Evolutionary conservation across 1,284 basidiomycete species (phyloP).

Genomic region (Moniliella sp.): DNA sequence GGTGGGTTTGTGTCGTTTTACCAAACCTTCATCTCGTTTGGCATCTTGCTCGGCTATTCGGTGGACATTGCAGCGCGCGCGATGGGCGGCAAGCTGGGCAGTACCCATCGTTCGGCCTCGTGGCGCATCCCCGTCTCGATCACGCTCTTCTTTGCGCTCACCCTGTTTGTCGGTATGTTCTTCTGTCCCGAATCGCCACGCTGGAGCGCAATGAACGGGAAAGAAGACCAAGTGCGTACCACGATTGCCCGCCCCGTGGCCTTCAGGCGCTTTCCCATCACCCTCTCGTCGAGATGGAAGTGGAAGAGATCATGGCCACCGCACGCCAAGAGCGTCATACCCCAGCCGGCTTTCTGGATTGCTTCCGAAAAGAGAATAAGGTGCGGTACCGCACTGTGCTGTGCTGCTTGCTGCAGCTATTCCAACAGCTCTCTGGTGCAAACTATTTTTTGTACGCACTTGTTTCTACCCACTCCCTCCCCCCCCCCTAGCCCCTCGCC

Average conservation of each 20-base stretch:
- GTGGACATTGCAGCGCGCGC: neutral
- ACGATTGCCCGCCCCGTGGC: slow-evolving; percentile 40
- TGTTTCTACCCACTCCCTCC: no score
- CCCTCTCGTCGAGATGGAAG: slow-evolving; percentile 23
- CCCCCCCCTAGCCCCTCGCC: no score
- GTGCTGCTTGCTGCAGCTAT: slow-evolving; percentile 46
- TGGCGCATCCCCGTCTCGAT: slow-evolving; percentile 52
- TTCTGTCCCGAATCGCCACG: slow-evolving; percentile 56
- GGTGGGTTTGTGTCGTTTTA: slow-evolving; percentile 50
- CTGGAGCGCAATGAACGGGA: slow-evolving; percentile 44
- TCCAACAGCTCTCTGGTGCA: slow-evolving; percentile 54
- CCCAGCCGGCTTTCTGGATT: slow-evolving; percentile 17
- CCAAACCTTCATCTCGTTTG: slow-evolving; percentile 36
- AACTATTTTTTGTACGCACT: no score
- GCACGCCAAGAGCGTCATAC: slow-evolving; percentile 9
- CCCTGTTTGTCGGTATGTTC: slow-evolving; percentile 48
- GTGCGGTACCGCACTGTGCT: slow-evolving; percentile 28
- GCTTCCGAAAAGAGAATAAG: slow-evolving; percentile 19
- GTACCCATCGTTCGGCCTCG: slow-evolving; percentile 40
- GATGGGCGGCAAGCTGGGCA: no score
- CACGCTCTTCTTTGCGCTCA: slow-evolving; percentile 48
- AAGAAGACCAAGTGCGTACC: slow-evolving; percentile 40
- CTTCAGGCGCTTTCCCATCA: slow-evolving; percentile 24
- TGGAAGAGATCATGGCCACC: slow-evolving; percentile 20
- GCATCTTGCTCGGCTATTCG: neutral